Conservation (phyloP, 495 filamentous ascomycete genomes). For the Massariosphaeria phaeospora region DNA sequence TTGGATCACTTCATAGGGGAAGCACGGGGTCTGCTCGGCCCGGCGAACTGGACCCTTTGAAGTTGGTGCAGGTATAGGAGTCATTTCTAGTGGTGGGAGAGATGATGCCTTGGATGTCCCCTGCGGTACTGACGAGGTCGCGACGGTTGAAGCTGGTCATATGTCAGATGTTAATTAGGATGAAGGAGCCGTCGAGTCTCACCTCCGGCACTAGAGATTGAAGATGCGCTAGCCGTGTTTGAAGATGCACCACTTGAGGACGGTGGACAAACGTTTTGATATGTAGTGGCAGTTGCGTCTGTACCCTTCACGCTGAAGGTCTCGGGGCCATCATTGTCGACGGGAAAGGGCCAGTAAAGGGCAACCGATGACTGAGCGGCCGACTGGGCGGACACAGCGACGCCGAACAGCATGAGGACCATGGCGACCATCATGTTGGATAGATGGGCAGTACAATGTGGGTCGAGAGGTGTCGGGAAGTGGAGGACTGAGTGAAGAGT, state of each 20-base stretch:
- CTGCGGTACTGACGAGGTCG: background rate
- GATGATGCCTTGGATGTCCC: background rate
- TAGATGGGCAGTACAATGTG: too few species aligned
- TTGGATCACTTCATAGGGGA: slow-evolving; percentile 8
- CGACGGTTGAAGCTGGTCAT: too few species aligned
- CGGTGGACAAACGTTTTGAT: background rate
- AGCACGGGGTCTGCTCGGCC: background rate
- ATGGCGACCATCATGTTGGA: too few species aligned
- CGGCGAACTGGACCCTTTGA: slow-evolving; percentile 2
- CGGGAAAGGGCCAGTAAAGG: background rate
- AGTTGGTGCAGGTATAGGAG: background rate
- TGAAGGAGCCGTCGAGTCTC: too few species aligned
- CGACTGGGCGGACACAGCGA: background rate
- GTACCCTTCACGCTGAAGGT: slow-evolving; percentile 14
- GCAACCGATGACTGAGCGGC: slow-evolving; percentile 7
- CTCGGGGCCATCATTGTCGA: too few species aligned
- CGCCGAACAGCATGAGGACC: background rate
- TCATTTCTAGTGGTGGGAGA: background rate
- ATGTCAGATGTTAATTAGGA: too few species aligned
- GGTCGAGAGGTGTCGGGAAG: too few species aligned
- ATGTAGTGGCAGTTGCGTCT: slow-evolving; percentile 1
- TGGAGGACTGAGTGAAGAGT: too few species aligned
- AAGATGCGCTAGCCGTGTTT: too few species aligned
- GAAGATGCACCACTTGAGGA: slow-evolving; percentile 2
- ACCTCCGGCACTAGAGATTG: too few species aligned